Conservation (phyloP, 2,329 filamentous ascomycete genomes). For the Monosporascus sp. region DNA sequence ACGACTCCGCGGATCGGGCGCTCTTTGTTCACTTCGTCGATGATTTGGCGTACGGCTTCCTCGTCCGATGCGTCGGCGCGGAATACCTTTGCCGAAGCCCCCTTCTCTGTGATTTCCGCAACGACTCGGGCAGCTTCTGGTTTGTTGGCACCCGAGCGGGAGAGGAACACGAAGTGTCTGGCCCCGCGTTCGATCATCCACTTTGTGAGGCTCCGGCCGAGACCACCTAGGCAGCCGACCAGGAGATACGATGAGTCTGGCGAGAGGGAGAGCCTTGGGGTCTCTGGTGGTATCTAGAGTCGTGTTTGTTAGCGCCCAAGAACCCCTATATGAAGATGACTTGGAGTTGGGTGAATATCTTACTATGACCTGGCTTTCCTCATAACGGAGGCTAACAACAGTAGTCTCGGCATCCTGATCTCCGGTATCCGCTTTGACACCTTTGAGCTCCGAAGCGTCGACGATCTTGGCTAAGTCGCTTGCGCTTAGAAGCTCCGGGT, state of each 20-base stretch:
- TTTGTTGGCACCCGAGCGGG: slow-evolving; percentile 20
- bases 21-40: slow-evolving; percentile 4
- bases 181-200: slow-evolving; percentile 29
- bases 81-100: slow-evolving; percentile 19
- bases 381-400: slow-evolving; percentile 1
- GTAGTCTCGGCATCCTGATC: neutral
- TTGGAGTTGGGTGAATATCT: slow-evolving; percentile 1
- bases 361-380: slow-evolving; percentile 4
- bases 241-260: slow-evolving; percentile 15
- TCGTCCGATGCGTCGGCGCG: slow-evolving; percentile 19
- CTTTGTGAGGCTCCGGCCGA: slow-evolving; percentile 26
- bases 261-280: slow-evolving; percentile 3
- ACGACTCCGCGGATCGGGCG: slow-evolving; percentile 16
- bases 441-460: neutral
- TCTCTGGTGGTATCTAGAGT: too few species aligned
- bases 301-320: neutral
- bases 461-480: slow-evolving; percentile 1
- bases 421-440: neutral
- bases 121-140: slow-evolving; percentile 19
- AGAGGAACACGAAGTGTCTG: slow-evolving; percentile 25
- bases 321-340: too few species aligned
- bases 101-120: slow-evolving; percentile 13
- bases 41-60: slow-evolving; percentile 16
- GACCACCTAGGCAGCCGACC: slow-evolving; percentile 21
- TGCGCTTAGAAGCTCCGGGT: neutral